Percentiles rank a stretch among this genome's conserved stretches.
phyloP scores from a whole-genome alignment of 2,329 filamentous ascomycete species.

The Fusarium ramigenum region DNA sequence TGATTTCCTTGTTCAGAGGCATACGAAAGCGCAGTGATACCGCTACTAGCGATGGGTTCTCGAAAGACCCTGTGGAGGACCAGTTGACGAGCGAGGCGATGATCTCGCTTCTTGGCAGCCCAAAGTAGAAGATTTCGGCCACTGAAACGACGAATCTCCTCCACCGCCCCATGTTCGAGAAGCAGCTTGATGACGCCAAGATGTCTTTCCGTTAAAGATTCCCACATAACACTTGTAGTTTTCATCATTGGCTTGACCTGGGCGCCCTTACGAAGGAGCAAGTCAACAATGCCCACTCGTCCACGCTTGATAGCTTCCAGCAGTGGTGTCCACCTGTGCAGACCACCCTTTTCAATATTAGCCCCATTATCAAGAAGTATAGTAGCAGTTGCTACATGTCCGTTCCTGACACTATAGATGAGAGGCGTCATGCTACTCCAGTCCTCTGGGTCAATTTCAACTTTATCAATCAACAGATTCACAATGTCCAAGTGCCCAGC shows the following conservation, averaged over 20 bases:
- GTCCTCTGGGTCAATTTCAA: not conserved
- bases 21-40: not conserved
- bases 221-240: rapidly evolving
- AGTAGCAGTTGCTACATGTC: not conserved
- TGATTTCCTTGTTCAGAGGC: not conserved
- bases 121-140: not conserved
- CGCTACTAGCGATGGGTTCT: not conserved
- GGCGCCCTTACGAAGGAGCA: not conserved
- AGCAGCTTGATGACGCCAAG: not conserved
- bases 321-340: rapidly evolving
- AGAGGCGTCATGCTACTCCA: rapidly evolving
- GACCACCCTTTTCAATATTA: rapidly evolving
- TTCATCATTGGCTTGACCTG: not conserved
- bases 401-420: rapidly evolving
- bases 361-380: not conserved
- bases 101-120: not conserved
- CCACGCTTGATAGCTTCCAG: rapidly evolving
- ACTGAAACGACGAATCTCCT: not conserved
- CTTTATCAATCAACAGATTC: not conserved
- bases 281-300: not conserved
- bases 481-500: not conserved
- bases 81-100: not conserved
- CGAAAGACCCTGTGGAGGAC: not conserved
- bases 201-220: not conserved
- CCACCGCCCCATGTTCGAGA: not conserved